Conservation (phyloP, 2,329 filamentous ascomycete species). For the Fusarium piperis region DNA sequence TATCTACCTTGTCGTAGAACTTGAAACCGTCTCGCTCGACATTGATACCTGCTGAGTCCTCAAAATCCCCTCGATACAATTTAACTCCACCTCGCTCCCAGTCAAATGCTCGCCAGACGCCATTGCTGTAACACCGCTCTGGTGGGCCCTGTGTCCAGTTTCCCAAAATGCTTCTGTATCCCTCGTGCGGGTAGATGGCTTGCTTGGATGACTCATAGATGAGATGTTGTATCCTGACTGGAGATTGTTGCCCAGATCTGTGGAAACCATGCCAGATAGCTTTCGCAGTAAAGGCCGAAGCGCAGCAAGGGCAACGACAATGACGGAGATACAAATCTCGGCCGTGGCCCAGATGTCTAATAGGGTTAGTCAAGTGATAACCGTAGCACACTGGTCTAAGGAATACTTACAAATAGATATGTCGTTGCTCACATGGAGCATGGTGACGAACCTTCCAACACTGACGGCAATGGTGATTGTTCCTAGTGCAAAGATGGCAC, state of each 20-base stretch:
- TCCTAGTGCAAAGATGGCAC: conserved; percentile 29
- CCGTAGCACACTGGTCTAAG: not conserved
- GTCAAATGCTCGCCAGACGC: not conserved
- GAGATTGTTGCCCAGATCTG: not conserved
- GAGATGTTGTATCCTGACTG: not conserved
- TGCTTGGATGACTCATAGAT: not conserved
- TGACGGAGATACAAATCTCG: conserved; percentile 30
- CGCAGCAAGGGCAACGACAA: conserved; percentile 22
- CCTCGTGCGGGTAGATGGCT: not conserved
- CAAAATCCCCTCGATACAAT: conserved; percentile 3
- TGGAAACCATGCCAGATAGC: conserved; percentile 7
- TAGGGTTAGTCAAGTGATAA: not conserved
- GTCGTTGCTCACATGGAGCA: conserved; percentile 13
- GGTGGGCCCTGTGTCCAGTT: not conserved
- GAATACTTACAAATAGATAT: conserved; percentile 19
- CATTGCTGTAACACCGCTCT: not conserved
- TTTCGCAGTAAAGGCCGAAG: conserved; percentile 19
- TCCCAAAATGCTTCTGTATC: conserved; percentile 5
- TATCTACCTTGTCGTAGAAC: not conserved
- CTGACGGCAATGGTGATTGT: conserved; percentile 35
- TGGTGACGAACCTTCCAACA: conserved; percentile 34
- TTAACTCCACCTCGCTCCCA: conserved; percentile 20
- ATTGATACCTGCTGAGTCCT: conserved; percentile 24
- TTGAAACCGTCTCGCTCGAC: conserved; percentile 8
- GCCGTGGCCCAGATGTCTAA: conserved; percentile 28